These are phyloP conservation scores for Yamadazyma friedrichii DNA, from an alignment of 1,139 yeast genomes.

Conservation along the genomic window DNA sequence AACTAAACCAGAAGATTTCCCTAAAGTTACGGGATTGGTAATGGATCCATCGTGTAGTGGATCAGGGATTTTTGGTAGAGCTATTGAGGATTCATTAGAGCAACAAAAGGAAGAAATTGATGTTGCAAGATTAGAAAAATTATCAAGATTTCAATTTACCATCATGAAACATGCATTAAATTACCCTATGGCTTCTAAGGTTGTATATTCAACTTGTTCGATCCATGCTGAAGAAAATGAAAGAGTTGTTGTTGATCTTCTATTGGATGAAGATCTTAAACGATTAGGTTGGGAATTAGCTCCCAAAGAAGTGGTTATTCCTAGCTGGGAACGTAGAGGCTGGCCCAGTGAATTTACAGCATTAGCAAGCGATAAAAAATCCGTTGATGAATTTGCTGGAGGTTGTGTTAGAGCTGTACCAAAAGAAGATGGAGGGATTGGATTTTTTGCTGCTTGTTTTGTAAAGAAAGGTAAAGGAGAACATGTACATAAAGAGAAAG, in stretches of 20 bases:
- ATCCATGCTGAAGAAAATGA: conserved; percentile 93
- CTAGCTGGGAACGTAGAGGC: conserved; percentile 87
- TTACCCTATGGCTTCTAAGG: conserved; percentile 71
- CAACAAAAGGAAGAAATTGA: conserved; percentile 45
- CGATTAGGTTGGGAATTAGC: conserved; percentile 76
- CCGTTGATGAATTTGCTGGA: conserved; percentile 60
- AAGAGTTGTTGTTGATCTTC: conserved; percentile 75
- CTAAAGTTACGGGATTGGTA: conserved; percentile 71
- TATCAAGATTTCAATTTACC: conserved; percentile 82
- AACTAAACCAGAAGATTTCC: conserved; percentile 58
- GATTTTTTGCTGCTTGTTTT: conserved; percentile 90
- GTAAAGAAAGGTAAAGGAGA: conserved; percentile 30
- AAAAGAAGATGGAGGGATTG: conserved; percentile 91
- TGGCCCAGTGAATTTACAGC: conserved; percentile 60
- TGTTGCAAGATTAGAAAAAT: conserved; percentile 60
- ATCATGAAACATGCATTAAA: conserved; percentile 85
- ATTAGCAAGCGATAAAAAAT: conserved; percentile 45
- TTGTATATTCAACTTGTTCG: conserved; percentile 96
- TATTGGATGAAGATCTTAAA: conserved; percentile 61
- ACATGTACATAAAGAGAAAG: conserved; percentile 2
- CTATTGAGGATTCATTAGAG: conserved; percentile 48
- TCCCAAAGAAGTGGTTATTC: conserved; percentile 60
- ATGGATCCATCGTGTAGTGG: conserved; percentile 99
- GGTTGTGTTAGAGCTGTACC: conserved; percentile 88
- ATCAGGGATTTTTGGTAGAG: conserved; percentile 92